These are phyloP conservation scores for Pleoardoris graminearum DNA, from an alignment of 2,329 filamentous ascomycete genomes.

Conservation along the genomic window DNA sequence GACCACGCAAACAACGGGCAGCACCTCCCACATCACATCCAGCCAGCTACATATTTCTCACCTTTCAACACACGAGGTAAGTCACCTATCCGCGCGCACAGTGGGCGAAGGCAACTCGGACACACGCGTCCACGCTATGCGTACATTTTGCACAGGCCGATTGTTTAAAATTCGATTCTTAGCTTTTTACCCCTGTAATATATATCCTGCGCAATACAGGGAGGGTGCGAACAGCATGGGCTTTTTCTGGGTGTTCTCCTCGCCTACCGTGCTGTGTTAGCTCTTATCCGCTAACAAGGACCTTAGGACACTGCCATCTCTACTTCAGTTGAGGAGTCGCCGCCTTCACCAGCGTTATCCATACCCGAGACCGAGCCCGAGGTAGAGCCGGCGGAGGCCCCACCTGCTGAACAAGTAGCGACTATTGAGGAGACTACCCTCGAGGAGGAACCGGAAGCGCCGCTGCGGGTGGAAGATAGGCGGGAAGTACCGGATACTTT, in stretches of 20 bases:
- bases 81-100: too few species aligned
- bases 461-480: background rate
- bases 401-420: background rate
- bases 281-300: slow-evolving; percentile 12
- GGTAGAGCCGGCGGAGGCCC: background rate
- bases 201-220: too few species aligned
- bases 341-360: slow-evolving; percentile 24
- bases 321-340: slow-evolving; percentile 12
- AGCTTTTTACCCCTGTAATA: too few species aligned
- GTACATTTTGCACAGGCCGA: too few species aligned
- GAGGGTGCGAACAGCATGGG: too few species aligned
- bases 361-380: slow-evolving; percentile 36
- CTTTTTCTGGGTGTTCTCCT: too few species aligned
- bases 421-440: slow-evolving; percentile 20
- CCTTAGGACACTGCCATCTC: slow-evolving; percentile 23
- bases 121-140: too few species aligned
- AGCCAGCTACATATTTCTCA: slow-evolving; percentile 5
- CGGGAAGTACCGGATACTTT: slow-evolving; percentile 12
- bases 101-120: too few species aligned
- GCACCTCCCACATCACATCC: slow-evolving; percentile 7
- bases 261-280: too few species aligned
- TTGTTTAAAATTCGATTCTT: too few species aligned
- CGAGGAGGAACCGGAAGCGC: slow-evolving; percentile 10
- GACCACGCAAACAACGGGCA: slow-evolving; percentile 22
- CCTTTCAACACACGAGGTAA: slow-evolving; percentile 14